Percentiles rank a stretch among this genome's conserved stretches.
Conservation (phyloP, 352 stramenopile genomes). For the Pythium rhizo-oryzae region DNA sequence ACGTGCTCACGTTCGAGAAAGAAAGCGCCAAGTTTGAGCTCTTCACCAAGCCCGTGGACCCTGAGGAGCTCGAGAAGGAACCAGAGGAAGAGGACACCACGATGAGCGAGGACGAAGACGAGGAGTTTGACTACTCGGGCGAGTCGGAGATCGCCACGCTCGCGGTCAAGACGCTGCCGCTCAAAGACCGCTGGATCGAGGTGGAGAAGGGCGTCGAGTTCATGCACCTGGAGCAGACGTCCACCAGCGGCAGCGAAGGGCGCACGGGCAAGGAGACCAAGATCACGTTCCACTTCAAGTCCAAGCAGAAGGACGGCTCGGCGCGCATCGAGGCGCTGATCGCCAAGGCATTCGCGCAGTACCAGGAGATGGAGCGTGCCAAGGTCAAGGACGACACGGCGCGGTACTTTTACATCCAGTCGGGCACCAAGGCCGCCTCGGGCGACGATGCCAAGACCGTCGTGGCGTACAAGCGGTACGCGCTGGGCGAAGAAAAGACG, state of each 20-base stretch:
- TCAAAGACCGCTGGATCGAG: slow-evolving; percentile 47
- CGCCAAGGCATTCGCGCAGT: slow-evolving; percentile 32
- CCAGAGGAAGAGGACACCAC: slow-evolving; percentile 19
- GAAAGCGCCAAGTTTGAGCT: slow-evolving; percentile 41
- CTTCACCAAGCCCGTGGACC: slow-evolving; percentile 27
- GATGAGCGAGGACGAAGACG: slow-evolving; percentile 22
- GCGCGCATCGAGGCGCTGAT: slow-evolving; percentile 42
- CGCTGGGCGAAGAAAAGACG: slow-evolving; percentile 77
- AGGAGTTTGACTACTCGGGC: slow-evolving; percentile 33
- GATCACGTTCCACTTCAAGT: slow-evolving; percentile 27
- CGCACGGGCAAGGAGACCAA: slow-evolving; percentile 24
- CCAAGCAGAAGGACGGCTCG: slow-evolving; percentile 27
- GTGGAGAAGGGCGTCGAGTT: slow-evolving; percentile 45
- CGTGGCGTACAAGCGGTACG: slow-evolving; percentile 63
- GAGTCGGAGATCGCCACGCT: slow-evolving; percentile 25
- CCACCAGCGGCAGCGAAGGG: slow-evolving; percentile 9
- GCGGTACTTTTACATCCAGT: slow-evolving; percentile 49
- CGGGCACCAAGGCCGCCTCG: slow-evolving; percentile 17
- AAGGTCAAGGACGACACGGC: slow-evolving; percentile 33
- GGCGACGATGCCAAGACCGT: slow-evolving; percentile 17
- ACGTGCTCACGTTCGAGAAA: slow-evolving; percentile 31
- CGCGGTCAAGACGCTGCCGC: slow-evolving; percentile 36
- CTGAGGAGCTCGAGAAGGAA: neutral
- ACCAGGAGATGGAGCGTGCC: slow-evolving; percentile 29
- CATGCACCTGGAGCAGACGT: slow-evolving; percentile 41